Percentiles rank a stretch among this genome's conserved stretches.
These are phyloP conservation scores for Brachypodium distachyon DNA, from an alignment of 202 grass and related monocot species.

Conservation along the genomic window DNA sequence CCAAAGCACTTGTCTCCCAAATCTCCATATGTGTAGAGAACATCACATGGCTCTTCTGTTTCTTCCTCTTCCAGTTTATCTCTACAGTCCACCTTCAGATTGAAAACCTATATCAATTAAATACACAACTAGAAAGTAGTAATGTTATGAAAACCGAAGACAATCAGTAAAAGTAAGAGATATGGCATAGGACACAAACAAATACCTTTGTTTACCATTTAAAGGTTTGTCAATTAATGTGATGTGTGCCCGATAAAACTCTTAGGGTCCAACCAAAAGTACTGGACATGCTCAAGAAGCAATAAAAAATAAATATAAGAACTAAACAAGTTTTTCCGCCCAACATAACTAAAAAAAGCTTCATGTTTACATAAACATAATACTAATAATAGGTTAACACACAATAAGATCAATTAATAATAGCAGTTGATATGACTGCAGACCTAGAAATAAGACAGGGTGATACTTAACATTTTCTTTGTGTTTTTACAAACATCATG, in stretches of 20 bases:
- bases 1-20: constrained; percentile 75
- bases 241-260: neutral
- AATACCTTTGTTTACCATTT: neutral
- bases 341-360: no score
- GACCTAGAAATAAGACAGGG: no score
- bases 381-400: no score
- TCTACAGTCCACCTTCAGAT: constrained; percentile 69
- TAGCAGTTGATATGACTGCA: no score
- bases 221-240: neutral
- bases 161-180: neutral
- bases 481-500: no score
- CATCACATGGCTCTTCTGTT: constrained; percentile 14
- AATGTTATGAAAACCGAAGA: neutral
- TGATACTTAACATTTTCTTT: no score
- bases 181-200: neutral
- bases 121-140: neutral
- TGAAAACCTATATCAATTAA: neutral
- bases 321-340: neutral
- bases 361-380: no score
- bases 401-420: no score
- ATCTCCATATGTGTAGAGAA: constrained; percentile 58
- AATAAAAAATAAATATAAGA: neutral
- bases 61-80: constrained; percentile 51
- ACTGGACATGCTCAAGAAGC: neutral
- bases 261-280: neutral